A percentile compares a stretch with the other conserved stretches of the same genome.
These are phyloP conservation scores for Pythium scleroteichum DNA, from an alignment of 352 stramenopile species.

Conservation along the genomic window DNA sequence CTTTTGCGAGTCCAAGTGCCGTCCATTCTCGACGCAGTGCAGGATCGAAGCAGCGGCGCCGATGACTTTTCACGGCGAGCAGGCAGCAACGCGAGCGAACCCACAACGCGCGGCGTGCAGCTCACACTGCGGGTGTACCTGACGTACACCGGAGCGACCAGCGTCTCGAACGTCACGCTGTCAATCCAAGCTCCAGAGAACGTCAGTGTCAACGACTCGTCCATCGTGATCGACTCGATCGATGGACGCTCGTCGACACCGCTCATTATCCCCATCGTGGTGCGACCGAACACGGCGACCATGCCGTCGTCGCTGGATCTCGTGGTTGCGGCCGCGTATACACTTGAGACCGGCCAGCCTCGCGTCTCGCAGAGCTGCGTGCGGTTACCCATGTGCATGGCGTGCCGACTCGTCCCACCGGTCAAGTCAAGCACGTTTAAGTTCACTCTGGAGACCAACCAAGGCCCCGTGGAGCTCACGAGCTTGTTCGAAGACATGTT, in stretches of 20 bases:
- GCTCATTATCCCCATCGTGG: slow-evolving; percentile 59
- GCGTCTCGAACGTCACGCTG: slow-evolving; percentile 75
- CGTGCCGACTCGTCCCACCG: slow-evolving; percentile 64
- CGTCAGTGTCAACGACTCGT: slow-evolving; percentile 58
- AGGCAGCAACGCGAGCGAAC: slow-evolving; percentile 10
- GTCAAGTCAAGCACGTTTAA: slow-evolving; percentile 86
- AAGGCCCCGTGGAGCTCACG: slow-evolving; percentile 70
- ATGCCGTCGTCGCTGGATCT: slow-evolving; percentile 74
- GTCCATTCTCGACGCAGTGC: slow-evolving; percentile 56
- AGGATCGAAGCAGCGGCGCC: slow-evolving; percentile 30
- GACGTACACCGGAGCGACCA: slow-evolving; percentile 73
- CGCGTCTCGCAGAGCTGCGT: slow-evolving; percentile 65
- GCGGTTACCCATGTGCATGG: slow-evolving; percentile 74
- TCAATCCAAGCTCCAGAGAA: slow-evolving; percentile 67
- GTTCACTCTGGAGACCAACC: slow-evolving; percentile 88
- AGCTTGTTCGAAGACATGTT: slow-evolving; percentile 88
- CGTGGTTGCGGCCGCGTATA: slow-evolving; percentile 72
- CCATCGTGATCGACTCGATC: slow-evolving; percentile 71
- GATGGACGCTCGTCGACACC: slow-evolving; percentile 61
- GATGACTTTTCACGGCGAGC: slow-evolving; percentile 41
- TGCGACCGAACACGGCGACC: slow-evolving; percentile 42
- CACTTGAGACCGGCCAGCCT: slow-evolving; percentile 65
- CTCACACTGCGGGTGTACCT: slow-evolving; percentile 83
- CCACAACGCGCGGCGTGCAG: slow-evolving; percentile 34
- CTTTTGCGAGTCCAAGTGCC: slow-evolving; percentile 76